phyloP scores from a whole-genome alignment of 2,329 filamentous ascomycete species.

The Aspergillus ibericus region DNA sequence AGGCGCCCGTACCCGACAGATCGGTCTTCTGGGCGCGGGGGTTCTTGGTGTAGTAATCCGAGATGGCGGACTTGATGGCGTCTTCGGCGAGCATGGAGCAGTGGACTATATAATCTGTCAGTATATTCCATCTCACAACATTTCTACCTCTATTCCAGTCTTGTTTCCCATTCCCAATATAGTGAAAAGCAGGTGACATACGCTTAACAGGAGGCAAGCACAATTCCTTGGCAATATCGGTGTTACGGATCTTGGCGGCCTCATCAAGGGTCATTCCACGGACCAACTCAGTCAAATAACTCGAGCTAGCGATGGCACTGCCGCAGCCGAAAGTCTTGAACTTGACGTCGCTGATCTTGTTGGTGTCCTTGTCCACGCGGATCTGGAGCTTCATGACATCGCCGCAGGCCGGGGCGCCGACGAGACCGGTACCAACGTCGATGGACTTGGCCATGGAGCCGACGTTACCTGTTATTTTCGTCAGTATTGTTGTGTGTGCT shows the following conservation, averaged over 20 bases:
- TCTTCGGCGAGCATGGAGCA: conserved; percentile 93
- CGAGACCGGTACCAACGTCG: conserved; percentile 87
- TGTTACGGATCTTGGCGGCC: conserved; percentile 89
- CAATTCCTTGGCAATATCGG: conserved; percentile 95
- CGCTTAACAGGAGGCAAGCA: conserved; percentile 87
- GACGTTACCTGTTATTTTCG: conserved; percentile 33
- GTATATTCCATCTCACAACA: neutral
- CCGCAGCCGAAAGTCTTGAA: conserved; percentile 98
- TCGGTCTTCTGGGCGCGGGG: conserved; percentile 72
- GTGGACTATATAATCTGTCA: conserved; percentile 59
- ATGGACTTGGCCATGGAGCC: conserved; percentile 71
- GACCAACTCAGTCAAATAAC: conserved; percentile 92
- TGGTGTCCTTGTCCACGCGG: conserved; percentile 81
- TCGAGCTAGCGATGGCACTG: conserved; percentile 89
- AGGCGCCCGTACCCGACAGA: conserved; percentile 70
- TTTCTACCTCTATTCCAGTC: neutral
- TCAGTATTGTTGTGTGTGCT: neutral
- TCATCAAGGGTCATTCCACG: conserved; percentile 96
- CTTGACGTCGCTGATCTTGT: conserved; percentile 90
- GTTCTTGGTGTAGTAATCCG: conserved; percentile 90
- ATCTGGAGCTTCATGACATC: conserved; percentile 96
- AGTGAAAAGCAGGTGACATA: too few relatives aligned
- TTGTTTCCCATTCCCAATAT: neutral
- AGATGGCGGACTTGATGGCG: conserved; percentile 88
- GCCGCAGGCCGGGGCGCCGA: conserved; percentile 85